phyloP scores from a whole-genome alignment of 768 basidiomycete genomes.

The Lactarius deliciosus region DNA sequence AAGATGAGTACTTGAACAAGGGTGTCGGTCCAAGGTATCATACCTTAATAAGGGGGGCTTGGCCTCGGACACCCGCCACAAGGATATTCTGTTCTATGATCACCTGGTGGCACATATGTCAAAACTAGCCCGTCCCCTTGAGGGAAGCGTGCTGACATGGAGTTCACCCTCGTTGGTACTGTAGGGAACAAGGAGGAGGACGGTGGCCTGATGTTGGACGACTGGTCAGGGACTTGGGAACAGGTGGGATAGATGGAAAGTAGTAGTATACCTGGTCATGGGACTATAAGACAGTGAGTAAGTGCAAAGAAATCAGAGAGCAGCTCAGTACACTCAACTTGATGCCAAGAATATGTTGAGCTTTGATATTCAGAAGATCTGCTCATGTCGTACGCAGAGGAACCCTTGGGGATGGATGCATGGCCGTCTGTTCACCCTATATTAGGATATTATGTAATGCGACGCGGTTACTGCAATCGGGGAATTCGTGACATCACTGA shows the following conservation, averaged over 20 bases:
- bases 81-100: constrained; percentile 69
- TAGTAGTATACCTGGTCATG: constrained; percentile 71
- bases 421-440: not conserved
- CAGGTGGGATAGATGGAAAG: not conserved
- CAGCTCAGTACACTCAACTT: constrained; percentile 48
- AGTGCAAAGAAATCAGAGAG: not conserved
- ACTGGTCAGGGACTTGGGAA: constrained; percentile 30
- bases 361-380: constrained; percentile 20
- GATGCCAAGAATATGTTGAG: constrained; percentile 79
- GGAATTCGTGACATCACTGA: not conserved
- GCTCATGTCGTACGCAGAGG: constrained; percentile 13
- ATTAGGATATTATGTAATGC: constrained; percentile 19
- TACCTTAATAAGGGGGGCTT: constrained; percentile 73
- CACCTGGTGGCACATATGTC: constrained; percentile 46
- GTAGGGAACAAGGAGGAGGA: constrained; percentile 71
- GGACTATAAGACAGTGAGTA: constrained; percentile 47
- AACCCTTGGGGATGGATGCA: not conserved
- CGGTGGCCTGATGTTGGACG: constrained; percentile 57
- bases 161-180: constrained; percentile 71
- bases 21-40: constrained; percentile 26
- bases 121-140: constrained; percentile 11
- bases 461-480: not conserved
- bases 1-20: not conserved
- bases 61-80: constrained; percentile 70
- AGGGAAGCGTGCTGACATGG: constrained; percentile 37